Evolutionary conservation across 129 eudicot genomes (phyloP).

Genomic region (Daucus carota): DNA sequence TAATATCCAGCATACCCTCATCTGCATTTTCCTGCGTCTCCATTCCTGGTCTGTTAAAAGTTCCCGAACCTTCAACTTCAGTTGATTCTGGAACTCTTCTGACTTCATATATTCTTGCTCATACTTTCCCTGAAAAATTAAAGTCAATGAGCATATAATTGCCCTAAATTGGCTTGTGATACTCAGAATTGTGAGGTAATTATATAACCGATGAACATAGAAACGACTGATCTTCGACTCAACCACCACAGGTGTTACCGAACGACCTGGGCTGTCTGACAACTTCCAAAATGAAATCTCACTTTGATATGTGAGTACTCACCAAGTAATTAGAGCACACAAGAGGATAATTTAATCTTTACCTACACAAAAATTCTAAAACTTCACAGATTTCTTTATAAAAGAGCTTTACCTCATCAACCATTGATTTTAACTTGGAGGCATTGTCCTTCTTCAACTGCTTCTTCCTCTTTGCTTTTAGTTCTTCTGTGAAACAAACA

Average conservation of each 20-base stretch:
- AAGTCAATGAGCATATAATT: conserved; percentile 3
- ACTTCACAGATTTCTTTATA: background rate
- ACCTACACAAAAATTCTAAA: background rate
- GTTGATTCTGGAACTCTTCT: conserved; percentile 66
- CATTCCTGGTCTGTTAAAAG: conserved; percentile 95
- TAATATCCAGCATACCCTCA: conserved; percentile 61
- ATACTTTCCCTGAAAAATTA: conserved; percentile 59
- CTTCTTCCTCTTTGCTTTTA: conserved; percentile 82
- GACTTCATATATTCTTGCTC: conserved; percentile 74
- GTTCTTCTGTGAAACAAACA: conserved; percentile 65
- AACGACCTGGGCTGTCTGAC: background rate
- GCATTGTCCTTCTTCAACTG: conserved; percentile 92
- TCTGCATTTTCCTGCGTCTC: conserved; percentile 97
- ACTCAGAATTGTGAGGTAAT: background rate
- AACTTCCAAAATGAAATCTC: background rate
- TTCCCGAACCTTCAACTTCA: conserved; percentile 88
- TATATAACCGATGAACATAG: background rate
- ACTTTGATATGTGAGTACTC: background rate
- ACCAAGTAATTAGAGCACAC: background rate
- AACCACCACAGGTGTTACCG: background rate
- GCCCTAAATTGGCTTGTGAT: background rate
- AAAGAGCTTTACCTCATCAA: conserved; percentile 63
- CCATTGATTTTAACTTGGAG: conserved; percentile 78
- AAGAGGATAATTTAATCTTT: background rate
- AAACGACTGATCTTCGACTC: background rate